Conservation (phyloP, 306 rosid species). For the Oxytropis ochrocephala region DNA sequence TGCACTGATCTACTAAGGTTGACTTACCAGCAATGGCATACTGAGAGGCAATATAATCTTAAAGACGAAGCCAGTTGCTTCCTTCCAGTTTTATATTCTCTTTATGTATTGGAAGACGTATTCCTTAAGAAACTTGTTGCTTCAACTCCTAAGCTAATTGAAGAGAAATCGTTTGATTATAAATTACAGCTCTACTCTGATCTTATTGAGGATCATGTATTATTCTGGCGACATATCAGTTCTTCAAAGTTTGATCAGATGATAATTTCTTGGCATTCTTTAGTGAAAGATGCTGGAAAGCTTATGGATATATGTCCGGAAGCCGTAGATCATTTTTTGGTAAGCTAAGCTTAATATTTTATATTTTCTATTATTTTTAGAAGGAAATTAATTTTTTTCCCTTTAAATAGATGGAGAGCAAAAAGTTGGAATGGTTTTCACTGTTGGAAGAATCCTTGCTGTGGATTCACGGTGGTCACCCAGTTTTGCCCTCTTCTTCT, state of each 20-base stretch:
- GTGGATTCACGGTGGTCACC: conserved; percentile 94
- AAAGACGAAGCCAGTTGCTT: conserved; percentile 23
- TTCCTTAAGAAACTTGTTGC: conserved; percentile 47
- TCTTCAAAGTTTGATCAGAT: conserved; percentile 43
- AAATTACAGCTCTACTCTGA: conserved; percentile 38
- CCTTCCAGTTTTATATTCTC: conserved; percentile 37
- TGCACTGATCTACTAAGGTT: conserved; percentile 45
- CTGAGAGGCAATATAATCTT: conserved; percentile 33
- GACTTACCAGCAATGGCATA: conserved; percentile 53
- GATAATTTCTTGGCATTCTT: conserved; percentile 54
- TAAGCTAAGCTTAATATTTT: conserved; percentile 26
- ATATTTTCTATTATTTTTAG: background rate
- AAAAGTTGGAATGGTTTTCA: conserved; percentile 32
- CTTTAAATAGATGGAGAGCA: conserved; percentile 43
- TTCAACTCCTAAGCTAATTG: conserved; percentile 41
- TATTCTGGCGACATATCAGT: conserved; percentile 46
- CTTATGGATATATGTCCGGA: conserved; percentile 44
- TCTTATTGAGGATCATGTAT: conserved; percentile 59
- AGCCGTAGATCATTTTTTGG: conserved; percentile 52
- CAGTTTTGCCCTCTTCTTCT: conserved; percentile 55
- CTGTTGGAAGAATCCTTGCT: conserved; percentile 58
- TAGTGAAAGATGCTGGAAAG: conserved; percentile 52
- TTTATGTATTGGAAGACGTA: conserved; percentile 56
- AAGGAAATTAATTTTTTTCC: background rate
- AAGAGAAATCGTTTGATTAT: conserved; percentile 45